A percentile compares a stretch with the other conserved stretches of the same genome.
phyloP scores from a whole-genome alignment of 202 grass and related monocot genomes.

The Setaria italica region DNA sequence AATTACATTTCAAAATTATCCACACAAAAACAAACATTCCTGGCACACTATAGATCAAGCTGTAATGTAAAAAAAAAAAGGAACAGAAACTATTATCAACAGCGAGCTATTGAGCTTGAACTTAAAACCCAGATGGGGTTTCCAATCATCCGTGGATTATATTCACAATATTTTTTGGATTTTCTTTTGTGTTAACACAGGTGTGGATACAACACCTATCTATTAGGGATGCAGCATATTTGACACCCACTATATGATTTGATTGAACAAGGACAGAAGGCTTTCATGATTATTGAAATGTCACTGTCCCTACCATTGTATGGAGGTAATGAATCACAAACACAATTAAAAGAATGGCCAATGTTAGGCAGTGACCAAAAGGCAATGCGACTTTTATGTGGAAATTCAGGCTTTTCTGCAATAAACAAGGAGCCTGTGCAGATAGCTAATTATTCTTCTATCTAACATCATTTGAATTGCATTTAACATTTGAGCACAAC shows the following conservation, averaged over 20 bases:
- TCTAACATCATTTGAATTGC: conserved; percentile 17
- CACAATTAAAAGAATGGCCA: background rate
- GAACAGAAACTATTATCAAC: background rate
- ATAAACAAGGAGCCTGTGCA: background rate
- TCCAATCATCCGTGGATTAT: background rate
- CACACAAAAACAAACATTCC: conserved; percentile 14
- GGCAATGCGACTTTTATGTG: background rate
- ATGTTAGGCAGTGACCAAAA: conserved; percentile 5
- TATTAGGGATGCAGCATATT: background rate
- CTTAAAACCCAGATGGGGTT: background rate
- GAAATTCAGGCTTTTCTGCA: conserved; percentile 6
- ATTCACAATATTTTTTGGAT: background rate
- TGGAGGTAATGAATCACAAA: background rate
- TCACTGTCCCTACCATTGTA: background rate
- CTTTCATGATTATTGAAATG: background rate
- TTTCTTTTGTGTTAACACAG: background rate
- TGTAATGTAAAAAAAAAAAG: background rate
- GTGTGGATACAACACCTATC: background rate
- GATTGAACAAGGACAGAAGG: background rate
- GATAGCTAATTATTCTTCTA: conserved; percentile 4
- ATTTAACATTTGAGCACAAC: conserved; percentile 20
- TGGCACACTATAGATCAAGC: background rate
- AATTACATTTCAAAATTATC: conserved; percentile 5
- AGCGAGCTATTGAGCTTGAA: background rate
- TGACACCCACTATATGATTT: background rate